Base-by-base conservation (phyloP, 306 rosid species). In the Acacia melanoxylon region DNA sequence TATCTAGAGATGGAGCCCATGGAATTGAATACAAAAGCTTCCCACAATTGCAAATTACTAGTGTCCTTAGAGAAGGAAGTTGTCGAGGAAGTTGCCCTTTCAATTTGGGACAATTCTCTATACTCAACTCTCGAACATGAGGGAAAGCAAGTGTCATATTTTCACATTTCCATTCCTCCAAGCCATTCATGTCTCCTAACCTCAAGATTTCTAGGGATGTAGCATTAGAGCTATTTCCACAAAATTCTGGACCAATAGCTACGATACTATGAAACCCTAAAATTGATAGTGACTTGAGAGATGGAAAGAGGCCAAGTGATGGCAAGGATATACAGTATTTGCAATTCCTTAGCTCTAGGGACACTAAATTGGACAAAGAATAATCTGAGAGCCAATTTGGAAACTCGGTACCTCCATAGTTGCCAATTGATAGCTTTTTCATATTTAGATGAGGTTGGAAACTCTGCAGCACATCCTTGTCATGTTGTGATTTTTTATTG, bases 81-180 rank as follows among this genome's bases (percentile, higher is more conserved):
- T 29, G 31, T 29, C 2, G 31, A 29, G 31, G 31, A 41, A 76
- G 12, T 0, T 45, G 12, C 72, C 31, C 8, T 37, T 10, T 24
- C 45, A 81, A 19, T 72, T 46, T 49, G 0, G 75, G 80, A 44
- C 75, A 74, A 3, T 40, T 5, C 3, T 2, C 6, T 10, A 81
- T 49, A 19, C 7, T 7, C 8, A 81, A 29, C 48, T 37, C 80
- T 35, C 1, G 44, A 51, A 74, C 80, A 25, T 5, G 29, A 3
- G 79, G 54, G 14, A 81, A 81, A 37, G 56, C 45, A 37, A 29
- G 9, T 5, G 41, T 13, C 1, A 15, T 3, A 33, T 13, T 77
- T 37, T 54, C 48, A 40, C 41, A 59, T 5, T 33, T 62, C 83
- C 83, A 80, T 74, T 63, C 52, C 8, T 65, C 59, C 84, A 68